Conservation (phyloP, 1,284 basidiomycete species). For the Tylopilus sp. region DNA sequence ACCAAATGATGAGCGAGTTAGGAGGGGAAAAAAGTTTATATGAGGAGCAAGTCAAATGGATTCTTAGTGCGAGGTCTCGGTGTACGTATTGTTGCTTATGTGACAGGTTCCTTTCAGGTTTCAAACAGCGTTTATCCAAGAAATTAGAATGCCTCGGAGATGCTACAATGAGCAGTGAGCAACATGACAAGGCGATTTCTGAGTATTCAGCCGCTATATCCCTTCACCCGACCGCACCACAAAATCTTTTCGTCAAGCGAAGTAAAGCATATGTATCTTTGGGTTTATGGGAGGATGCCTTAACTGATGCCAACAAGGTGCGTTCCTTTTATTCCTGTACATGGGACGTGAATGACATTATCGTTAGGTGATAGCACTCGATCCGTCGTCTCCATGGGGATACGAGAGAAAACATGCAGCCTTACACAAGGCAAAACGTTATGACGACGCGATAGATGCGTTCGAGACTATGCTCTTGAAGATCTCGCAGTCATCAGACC, state of each 20-base stretch:
- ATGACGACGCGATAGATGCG: background rate
- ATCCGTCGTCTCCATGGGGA: background rate
- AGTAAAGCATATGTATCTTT: background rate
- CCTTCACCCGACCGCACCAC: background rate
- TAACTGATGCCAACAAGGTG: background rate
- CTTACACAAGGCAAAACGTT: background rate
- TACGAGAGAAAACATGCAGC: background rate
- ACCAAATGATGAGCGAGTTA: background rate
- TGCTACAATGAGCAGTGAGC: background rate
- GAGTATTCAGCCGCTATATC: background rate
- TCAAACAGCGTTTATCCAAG: background rate
- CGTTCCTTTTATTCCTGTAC: background rate
- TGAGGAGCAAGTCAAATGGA: background rate
- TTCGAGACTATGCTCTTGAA: constrained; percentile 1
- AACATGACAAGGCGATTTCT: background rate
- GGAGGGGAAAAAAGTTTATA: too few species aligned
- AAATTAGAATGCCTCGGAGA: background rate
- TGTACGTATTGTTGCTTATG: background rate
- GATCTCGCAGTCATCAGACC: background rate
- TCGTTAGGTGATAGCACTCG: background rate
- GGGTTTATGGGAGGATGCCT: background rate
- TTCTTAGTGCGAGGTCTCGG: background rate
- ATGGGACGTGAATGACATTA: background rate
- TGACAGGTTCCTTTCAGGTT: background rate
- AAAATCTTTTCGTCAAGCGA: background rate